Base-by-base conservation (phyloP, 176 grass and related monocot genomes). In the Leersia perrieri region DNA sequence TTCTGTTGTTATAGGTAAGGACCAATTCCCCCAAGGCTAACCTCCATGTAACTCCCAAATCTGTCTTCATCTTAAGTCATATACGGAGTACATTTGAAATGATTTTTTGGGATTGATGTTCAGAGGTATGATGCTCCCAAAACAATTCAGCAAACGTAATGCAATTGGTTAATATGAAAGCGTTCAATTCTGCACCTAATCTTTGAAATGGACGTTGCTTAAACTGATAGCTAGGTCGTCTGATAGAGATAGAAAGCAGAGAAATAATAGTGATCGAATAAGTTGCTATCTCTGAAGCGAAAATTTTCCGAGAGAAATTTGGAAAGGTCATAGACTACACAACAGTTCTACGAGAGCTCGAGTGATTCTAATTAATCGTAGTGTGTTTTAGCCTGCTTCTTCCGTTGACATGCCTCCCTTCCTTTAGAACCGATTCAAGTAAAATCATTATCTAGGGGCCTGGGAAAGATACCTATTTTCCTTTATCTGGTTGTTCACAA, bases 121-220 rank as follows among this genome's bases (percentile, higher is more conserved):
- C 66, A 77, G 40, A 72, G 40, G 66, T 73, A 66, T 55, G 33
- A 35, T 58, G 25, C 53, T 68, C 68, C 36, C 60, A 31, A 38
- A 55, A 81, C 27, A 53, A 42, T 79, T 73, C 28, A 61, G 45
- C 49, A 53, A n/a, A 78, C 66, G 68, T 80, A 73, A 81, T 64
- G 60, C 44, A 35, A 66, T 78, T 78, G 67, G 42, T 45, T 38
- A 42, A 28, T 80, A 25, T 20, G 41, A 60, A 65, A 70, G 51
- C 64, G 63, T 83, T 75, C 86, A 66, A 86, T 86, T 63, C 82
- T 68, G 39, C 63, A 92, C 90, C 90, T 86, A 86, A 85, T 64
- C 75, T 76, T 45, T 76, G 90, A 89, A 71, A 41, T 67, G 64
- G 86, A 92, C 87, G 40, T 63, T 58, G 22, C 20, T 14, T 45